Conservation (phyloP, 306 rosid species). For the Alnus rubra region DNA sequence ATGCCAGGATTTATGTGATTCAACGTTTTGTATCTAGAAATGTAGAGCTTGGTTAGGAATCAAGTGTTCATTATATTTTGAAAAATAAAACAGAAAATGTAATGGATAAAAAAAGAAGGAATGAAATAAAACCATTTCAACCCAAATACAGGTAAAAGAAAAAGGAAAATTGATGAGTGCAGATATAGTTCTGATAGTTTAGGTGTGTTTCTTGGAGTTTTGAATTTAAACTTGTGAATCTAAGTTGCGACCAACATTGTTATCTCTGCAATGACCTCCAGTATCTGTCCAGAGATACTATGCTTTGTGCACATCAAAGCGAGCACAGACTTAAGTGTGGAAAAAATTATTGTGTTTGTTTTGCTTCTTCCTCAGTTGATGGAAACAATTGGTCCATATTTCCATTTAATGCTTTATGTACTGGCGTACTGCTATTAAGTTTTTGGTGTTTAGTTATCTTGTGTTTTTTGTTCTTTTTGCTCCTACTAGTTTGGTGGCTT, state of each 20-base stretch:
- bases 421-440: too few species aligned
- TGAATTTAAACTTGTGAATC: neutral
- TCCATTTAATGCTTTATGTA: neutral
- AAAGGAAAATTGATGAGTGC: neutral
- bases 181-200: neutral
- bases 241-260: neutral
- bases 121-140: neutral
- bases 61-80: neutral
- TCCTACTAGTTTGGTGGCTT: too few species aligned
- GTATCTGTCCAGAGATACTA: neutral
- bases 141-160: neutral
- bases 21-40: too few species aligned
- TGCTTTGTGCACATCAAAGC: neutral
- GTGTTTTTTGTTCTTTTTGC: too few species aligned
- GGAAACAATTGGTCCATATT: neutral
- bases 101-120: neutral
- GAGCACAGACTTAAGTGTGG: neutral
- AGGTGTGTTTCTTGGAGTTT: neutral
- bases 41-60: neutral
- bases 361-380: neutral
- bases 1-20: neutral
- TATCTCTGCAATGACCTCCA: neutral
- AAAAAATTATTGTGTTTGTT: neutral
- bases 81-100: neutral
- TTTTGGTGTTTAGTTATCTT: too few species aligned